Conservation (phyloP, 345 rosid genomes). For the Bretschneidera sinensis region DNA sequence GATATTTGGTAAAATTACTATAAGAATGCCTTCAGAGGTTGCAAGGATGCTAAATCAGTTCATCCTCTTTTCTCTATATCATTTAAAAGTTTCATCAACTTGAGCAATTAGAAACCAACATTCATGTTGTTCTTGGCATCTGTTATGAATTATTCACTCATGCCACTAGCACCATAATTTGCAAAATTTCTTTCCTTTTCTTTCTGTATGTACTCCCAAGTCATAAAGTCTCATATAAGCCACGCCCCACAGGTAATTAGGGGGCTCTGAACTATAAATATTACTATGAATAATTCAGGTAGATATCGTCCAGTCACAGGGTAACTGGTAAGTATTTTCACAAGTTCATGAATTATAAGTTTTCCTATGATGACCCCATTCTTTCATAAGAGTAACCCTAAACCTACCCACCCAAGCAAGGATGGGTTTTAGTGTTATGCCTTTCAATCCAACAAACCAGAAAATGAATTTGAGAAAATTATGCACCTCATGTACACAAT, state of each 20-base stretch:
- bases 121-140: too few relatives aligned
- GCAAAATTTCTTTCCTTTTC: background rate
- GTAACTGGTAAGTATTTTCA: background rate
- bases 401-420: background rate
- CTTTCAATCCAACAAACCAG: background rate
- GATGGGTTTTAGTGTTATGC: background rate
- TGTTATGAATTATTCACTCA: too few relatives aligned
- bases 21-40: background rate
- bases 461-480: background rate
- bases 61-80: background rate
- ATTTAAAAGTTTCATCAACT: too few relatives aligned
- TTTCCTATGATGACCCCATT: background rate
- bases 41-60: background rate
- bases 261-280: background rate
- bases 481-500: constrained; percentile 84
- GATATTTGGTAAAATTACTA: background rate
- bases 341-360: constrained; percentile 1
- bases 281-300: too few relatives aligned
- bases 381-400: background rate
- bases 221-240: background rate
- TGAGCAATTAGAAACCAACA: too few relatives aligned
- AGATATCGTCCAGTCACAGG: background rate
- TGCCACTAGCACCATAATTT: background rate
- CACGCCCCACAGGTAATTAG: background rate
- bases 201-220: background rate